Base-by-base conservation (phyloP, 1,284 basidiomycete genomes). In the Pseudozyma sp. region DNA sequence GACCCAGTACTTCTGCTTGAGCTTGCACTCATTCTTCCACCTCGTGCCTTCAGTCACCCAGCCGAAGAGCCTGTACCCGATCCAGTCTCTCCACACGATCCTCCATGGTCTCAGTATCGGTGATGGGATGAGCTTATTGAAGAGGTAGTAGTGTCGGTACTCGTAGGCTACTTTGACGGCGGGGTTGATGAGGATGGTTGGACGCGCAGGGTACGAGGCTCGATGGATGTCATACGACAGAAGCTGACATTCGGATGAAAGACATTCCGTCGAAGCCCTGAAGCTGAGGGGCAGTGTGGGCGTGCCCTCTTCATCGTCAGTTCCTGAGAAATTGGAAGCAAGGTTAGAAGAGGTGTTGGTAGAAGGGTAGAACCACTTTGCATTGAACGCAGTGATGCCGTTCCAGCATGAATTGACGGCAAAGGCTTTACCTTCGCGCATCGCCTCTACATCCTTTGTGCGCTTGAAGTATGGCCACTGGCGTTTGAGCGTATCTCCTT, bases 361-460 rank as follows among this genome's bases (percentile, higher is more conserved):
- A n/a, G 45, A 42, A 14, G 45, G 52, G 31, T 52, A 45, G 62
- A 89, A 81, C 35, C 88, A 88, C 49, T 87, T 87, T 0, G 89
- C 86, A 18, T 81, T 74, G 75, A 90, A 88, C 0, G 86, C 88
- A 45, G 87, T 87, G 59, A 89, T 88, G 31, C 90, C 90, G 79
- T 90, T 90, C 90, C 90, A 90, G 83, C 89, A 90, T 0, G 87
- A 79, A 53, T 88, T 87, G 5, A 89, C 89, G 10, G 87, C 86
- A n/a, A 88, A 87, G 1, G 88, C 87, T 39, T 86, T 83, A 36
- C 87, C 87, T 0, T 55, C 38, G 13, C 54, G 59, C 48, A 82
- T 35, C 66, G 61, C 58, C 83, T 82, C 63, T 87, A 85, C n/a
- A 35, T 87, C 82, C 70, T 80, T 53, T 81, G 69, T 70, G 80